A percentile compares a stretch with the other conserved stretches of the same genome.
Conservation (phyloP, 768 basidiomycete species). For the Tremella fuciformis region DNA sequence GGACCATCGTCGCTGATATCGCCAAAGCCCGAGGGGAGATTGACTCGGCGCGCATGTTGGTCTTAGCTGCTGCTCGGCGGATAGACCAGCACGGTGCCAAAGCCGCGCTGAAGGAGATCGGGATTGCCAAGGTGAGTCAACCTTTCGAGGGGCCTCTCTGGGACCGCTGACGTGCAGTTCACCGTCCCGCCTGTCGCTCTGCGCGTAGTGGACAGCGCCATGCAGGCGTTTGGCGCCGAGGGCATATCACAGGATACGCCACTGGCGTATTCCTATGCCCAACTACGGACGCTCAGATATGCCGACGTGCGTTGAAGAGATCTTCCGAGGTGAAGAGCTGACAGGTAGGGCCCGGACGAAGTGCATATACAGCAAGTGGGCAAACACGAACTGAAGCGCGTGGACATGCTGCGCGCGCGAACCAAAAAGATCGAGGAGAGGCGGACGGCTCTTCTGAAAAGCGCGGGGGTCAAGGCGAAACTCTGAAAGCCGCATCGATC, state of each 20-base stretch:
- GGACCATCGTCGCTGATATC: constrained; percentile 84
- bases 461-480: no score
- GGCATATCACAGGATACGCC: constrained; percentile 86
- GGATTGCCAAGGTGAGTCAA: constrained; percentile 78
- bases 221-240: constrained; percentile 95
- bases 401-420: constrained; percentile 56
- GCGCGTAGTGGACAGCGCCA: constrained; percentile 85
- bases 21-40: constrained; percentile 91
- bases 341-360: constrained; percentile 54
- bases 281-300: constrained; percentile 74
- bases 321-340: constrained; percentile 10
- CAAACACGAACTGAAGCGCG: constrained; percentile 78
- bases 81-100: constrained; percentile 90
- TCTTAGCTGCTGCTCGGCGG: constrained; percentile 86
- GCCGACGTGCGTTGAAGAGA: constrained; percentile 53
- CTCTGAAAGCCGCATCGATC: no score
- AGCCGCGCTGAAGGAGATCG: constrained; percentile 94
- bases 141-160: no score
- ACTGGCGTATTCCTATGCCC: constrained; percentile 73
- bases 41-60: constrained; percentile 79
- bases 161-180: constrained; percentile 60
- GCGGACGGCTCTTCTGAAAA: no score
- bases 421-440: constrained; percentile 22
- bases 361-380: constrained; percentile 97
- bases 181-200: constrained; percentile 89